Conservation (phyloP, 495 filamentous ascomycete genomes). For the Hypomontagnella monticulosa region DNA sequence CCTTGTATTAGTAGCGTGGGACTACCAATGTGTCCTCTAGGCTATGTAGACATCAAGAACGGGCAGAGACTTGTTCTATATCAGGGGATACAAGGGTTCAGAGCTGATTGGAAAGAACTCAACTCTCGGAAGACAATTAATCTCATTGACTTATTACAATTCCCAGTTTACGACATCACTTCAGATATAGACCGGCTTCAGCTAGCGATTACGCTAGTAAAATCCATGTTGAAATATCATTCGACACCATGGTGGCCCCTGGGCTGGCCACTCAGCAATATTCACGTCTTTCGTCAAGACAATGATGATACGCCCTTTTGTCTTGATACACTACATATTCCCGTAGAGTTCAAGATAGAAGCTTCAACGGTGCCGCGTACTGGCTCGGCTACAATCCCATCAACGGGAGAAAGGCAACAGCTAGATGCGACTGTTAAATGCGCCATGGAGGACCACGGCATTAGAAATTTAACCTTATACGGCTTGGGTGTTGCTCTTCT, state of each 20-base stretch:
- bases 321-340: conserved; percentile 34
- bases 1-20: background rate
- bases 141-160: background rate
- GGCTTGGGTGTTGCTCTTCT: conserved; percentile 42
- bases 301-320: conserved; percentile 14
- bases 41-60: background rate
- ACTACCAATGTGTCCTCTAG: background rate
- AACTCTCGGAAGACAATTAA: background rate
- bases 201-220: conserved; percentile 10
- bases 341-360: background rate
- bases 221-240: conserved; percentile 17
- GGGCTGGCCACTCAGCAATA: conserved; percentile 23
- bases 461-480: conserved; percentile 41
- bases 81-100: background rate
- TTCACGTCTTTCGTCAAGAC: conserved; percentile 18
- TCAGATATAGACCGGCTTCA: conserved; percentile 5
- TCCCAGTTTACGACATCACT: background rate
- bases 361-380: background rate
- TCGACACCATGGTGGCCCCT: conserved; percentile 27
- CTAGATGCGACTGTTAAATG: conserved; percentile 22
- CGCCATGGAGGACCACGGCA: conserved; percentile 30
- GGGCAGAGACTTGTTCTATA: conserved; percentile 2
- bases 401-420: background rate
- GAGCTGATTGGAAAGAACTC: background rate
- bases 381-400: background rate